Percentiles rank a stretch among this genome's conserved stretches.
Conservation (phyloP, 371 early-diverging fungal species). For the Apophysomyces variabilis region DNA sequence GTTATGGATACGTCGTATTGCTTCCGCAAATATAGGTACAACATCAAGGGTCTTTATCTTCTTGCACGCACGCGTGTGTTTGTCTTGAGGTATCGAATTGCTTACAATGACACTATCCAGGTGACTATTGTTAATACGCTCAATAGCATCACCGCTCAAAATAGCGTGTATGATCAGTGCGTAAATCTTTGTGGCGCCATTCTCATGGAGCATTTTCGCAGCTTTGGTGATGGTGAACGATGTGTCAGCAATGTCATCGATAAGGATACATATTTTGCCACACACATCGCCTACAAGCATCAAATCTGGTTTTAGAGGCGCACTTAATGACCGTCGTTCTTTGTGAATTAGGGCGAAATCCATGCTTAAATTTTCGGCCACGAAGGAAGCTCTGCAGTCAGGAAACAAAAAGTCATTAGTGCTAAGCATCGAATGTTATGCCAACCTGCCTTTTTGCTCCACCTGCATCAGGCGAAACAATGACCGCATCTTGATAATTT, state of each 20-base stretch:
- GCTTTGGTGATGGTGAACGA: conserved; percentile 90
- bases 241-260: conserved; percentile 97
- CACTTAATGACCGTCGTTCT: conserved; percentile 62
- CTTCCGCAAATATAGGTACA: conserved; percentile 88
- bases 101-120: conserved; percentile 84
- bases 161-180: conserved; percentile 54
- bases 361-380: conserved; percentile 83
- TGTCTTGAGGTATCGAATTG: conserved; percentile 89
- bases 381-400: conserved; percentile 70
- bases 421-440: too few species aligned
- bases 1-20: conserved; percentile 93
- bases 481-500: conserved; percentile 80
- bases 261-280: conserved; percentile 80
- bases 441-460: conserved; percentile 46
- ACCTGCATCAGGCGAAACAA: conserved; percentile 97
- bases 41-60: conserved; percentile 78
- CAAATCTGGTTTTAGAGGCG: conserved; percentile 67
- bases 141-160: conserved; percentile 89
- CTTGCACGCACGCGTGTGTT: conserved; percentile 73
- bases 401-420: background rate
- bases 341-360: conserved; percentile 93
- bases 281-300: conserved; percentile 94
- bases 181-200: conserved; percentile 88
- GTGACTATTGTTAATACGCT: conserved; percentile 76
- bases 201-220: conserved; percentile 82